Conservation (phyloP, 108 stramenopile genomes). For the Conticribra guillardii region DNA sequence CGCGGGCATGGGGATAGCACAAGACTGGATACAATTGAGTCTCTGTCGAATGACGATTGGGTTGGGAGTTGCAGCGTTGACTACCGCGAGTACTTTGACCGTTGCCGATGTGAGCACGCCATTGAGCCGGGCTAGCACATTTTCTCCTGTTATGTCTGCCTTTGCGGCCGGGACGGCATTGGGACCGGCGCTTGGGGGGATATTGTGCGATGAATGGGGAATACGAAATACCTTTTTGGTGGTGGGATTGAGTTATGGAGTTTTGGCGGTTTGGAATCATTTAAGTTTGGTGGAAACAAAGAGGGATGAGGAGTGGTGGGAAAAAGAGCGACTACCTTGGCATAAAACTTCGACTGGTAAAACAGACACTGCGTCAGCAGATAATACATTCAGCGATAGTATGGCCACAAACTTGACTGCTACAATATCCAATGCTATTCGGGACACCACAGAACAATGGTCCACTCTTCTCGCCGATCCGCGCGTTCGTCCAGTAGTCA, state of each 20-base stretch:
- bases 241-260: slow-evolving; percentile 68
- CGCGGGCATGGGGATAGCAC: slow-evolving; percentile 81
- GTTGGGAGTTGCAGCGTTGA: slow-evolving; percentile 76
- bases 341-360: slow-evolving; percentile 12
- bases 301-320: slow-evolving; percentile 19
- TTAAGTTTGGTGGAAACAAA: slow-evolving; percentile 70
- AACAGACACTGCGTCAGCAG: slow-evolving; percentile 3
- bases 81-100: slow-evolving; percentile 76
- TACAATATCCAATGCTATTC: slow-evolving; percentile 53
- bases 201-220: slow-evolving; percentile 75
- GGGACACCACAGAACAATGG: slow-evolving; percentile 77
- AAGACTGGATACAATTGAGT: slow-evolving; percentile 68
- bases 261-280: slow-evolving; percentile 65
- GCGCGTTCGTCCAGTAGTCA: slow-evolving; percentile 67
- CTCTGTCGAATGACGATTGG: slow-evolving; percentile 79
- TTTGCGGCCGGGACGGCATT: slow-evolving; percentile 89
- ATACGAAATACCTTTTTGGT: slow-evolving; percentile 72
- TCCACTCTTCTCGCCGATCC: slow-evolving; percentile 54
- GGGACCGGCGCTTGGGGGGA: slow-evolving; percentile 87
- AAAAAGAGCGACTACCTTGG: slow-evolving; percentile 48
- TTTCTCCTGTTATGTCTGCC: slow-evolving; percentile 82
- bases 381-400: slow-evolving; percentile 5
- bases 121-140: slow-evolving; percentile 75
- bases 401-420: slow-evolving; percentile 20
- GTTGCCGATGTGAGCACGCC: slow-evolving; percentile 87